phyloP scores from a whole-genome alignment of 495 filamentous ascomycete species.

The Podospora sp. region DNA sequence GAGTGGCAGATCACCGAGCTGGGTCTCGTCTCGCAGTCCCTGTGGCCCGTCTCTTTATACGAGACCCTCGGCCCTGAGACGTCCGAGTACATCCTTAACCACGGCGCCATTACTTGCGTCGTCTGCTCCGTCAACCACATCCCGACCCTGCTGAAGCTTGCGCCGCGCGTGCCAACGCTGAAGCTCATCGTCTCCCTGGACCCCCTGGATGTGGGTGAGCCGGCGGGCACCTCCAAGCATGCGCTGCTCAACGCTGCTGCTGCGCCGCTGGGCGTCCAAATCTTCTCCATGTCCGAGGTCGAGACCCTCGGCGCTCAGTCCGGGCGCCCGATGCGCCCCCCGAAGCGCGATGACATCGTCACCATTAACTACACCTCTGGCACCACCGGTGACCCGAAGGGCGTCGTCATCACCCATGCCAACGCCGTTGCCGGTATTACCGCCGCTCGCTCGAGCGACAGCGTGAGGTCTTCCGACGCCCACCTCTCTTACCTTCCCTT shows the following conservation, averaged over 20 bases:
- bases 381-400: constrained; percentile 93
- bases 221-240: constrained; percentile 73
- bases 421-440: constrained; percentile 76
- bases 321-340: constrained; percentile 67
- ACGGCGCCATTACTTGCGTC: constrained; percentile 74
- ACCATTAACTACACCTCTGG: constrained; percentile 99
- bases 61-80: constrained; percentile 90
- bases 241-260: constrained; percentile 76
- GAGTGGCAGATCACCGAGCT: constrained; percentile 98
- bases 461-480: constrained; percentile 57
- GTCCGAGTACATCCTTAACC: constrained; percentile 94
- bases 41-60: constrained; percentile 93
- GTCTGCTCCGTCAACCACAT: constrained; percentile 83
- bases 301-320: constrained; percentile 75
- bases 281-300: constrained; percentile 73
- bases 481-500: constrained; percentile 87
- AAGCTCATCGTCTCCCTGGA: constrained; percentile 92
- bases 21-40: constrained; percentile 82
- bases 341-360: constrained; percentile 73
- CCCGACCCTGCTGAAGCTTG: constrained; percentile 81
- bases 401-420: constrained; percentile 82
- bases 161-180: constrained; percentile 71
- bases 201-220: constrained; percentile 80
- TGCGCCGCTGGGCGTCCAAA: constrained; percentile 67
- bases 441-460: constrained; percentile 54